Conservation (phyloP, 2,329 filamentous ascomycete genomes). For the Botrytis tulipae region DNA sequence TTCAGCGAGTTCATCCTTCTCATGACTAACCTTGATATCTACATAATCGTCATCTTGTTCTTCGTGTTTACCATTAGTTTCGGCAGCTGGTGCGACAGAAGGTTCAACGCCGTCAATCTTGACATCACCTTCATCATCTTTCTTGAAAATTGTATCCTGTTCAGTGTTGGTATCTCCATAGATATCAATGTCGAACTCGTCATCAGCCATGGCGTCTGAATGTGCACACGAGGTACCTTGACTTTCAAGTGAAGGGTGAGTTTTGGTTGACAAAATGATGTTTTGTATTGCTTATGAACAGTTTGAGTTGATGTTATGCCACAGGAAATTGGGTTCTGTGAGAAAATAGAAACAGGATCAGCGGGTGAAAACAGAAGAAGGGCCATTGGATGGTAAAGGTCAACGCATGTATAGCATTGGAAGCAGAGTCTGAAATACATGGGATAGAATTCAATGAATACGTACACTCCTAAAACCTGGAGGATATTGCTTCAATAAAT, state of each 20-base stretch:
- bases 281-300: constrained; percentile 34
- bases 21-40: constrained; percentile 44
- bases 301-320: constrained; percentile 30
- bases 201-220: constrained; percentile 57
- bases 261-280: constrained; percentile 23
- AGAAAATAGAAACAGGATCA: constrained; percentile 35
- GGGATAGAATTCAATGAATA: constrained; percentile 40
- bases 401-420: constrained; percentile 24
- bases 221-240: constrained; percentile 19
- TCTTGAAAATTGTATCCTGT: constrained; percentile 41
- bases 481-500: constrained; percentile 33
- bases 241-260: background rate
- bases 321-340: constrained; percentile 37
- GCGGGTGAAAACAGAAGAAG: constrained; percentile 35
- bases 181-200: constrained; percentile 71
- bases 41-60: constrained; percentile 44
- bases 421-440: constrained; percentile 35
- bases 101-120: constrained; percentile 40
- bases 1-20: constrained; percentile 34
- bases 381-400: constrained; percentile 19
- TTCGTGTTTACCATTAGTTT: constrained; percentile 33
- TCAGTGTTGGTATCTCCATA: constrained; percentile 60
- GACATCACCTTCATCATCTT: constrained; percentile 41
- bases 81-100: constrained; percentile 28
- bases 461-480: constrained; percentile 40